Evolutionary conservation across 805 yeast species (phyloP).

Genomic region (Candida lessepsii): DNA sequence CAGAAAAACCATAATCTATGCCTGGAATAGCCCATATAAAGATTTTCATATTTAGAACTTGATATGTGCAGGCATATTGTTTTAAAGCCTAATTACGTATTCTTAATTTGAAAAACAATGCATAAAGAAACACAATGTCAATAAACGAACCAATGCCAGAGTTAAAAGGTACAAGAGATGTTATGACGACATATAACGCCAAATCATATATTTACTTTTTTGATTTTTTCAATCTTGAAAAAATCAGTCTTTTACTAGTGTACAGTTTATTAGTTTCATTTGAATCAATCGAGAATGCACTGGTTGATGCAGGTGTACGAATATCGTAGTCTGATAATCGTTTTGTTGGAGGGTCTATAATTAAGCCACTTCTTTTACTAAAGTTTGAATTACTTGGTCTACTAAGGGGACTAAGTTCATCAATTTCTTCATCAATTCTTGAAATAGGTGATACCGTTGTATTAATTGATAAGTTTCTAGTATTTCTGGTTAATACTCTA

Average conservation of each 20-base stretch:
- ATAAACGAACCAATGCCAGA: no score
- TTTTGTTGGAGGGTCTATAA: constrained; percentile 15
- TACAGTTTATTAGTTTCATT: constrained; percentile 15
- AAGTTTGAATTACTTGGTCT: not conserved
- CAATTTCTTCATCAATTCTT: constrained; percentile 13
- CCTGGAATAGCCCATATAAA: no score
- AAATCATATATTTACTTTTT: constrained; percentile 5
- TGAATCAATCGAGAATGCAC: constrained; percentile 13
- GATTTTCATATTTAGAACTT: not conserved
- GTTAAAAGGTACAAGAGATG: not conserved
- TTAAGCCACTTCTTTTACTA: constrained; percentile 14
- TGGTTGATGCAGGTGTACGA: constrained; percentile 16
- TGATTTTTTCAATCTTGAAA: constrained; percentile 14
- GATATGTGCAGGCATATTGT: not conserved
- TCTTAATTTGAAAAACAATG: no score
- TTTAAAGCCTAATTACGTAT: no score
- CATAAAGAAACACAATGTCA: not conserved
- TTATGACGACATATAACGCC: no score
- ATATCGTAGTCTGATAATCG: constrained; percentile 8
- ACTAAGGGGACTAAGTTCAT: not conserved
- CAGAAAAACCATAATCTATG: no score
- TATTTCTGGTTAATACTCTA: constrained; percentile 21
- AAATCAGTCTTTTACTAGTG: constrained; percentile 17
- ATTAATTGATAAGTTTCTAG: constrained; percentile 25
- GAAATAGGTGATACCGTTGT: constrained; percentile 10